Evolutionary conservation across 148 eudicot species (phyloP), one percentile per base, ranked within the genome.

Genomic region (Rhododendron griersonianum): DNA sequence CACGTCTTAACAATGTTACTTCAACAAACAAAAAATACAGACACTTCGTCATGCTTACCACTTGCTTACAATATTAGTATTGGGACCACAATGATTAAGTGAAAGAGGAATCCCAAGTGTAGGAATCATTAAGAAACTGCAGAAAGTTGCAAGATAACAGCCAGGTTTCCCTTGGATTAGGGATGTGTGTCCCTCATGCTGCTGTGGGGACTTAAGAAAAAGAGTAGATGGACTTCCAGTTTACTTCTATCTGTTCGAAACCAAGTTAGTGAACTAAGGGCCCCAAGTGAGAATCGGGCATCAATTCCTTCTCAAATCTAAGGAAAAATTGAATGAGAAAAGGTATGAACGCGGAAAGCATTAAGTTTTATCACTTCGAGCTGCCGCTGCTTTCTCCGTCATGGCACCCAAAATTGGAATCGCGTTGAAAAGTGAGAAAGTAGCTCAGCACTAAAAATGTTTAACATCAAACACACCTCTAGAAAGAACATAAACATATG

Each of bases 381-480:
- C 84, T 71, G 33, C 73, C 1, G n/a, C 83, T 81, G 84, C 51
- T 41, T 78, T 75, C 78, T 65, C 35, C 51, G 81, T 74, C 83
- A 83, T 53, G 82, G 63, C 87, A 87, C 39, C 83, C 86, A 35
- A 33, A 57, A 53, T 48, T n/a, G 47, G 51, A 80, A 84, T 86
- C 83, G 14, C 35, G 11, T 65, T 5, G 25, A 81, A 86, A 79
- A 91, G 53, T 30, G 30, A 57, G 48, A 53, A 23, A 57, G 16
- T 37, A 33, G 48, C 16, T 51, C 44, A 30, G 9, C 45, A 57
- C 23, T 2, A 8, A 18, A 57, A 35, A 18, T 15, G 21, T 57
- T 7, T 81, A 33, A 65, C 30, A 65, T 65, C 28, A n/a, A 25
- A 65, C 73, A n/a, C 73, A 10, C 11, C 30, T 65, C 33, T n/a